Conservation (phyloP, 805 yeast genomes). For the Candida vaughaniae region DNA sequence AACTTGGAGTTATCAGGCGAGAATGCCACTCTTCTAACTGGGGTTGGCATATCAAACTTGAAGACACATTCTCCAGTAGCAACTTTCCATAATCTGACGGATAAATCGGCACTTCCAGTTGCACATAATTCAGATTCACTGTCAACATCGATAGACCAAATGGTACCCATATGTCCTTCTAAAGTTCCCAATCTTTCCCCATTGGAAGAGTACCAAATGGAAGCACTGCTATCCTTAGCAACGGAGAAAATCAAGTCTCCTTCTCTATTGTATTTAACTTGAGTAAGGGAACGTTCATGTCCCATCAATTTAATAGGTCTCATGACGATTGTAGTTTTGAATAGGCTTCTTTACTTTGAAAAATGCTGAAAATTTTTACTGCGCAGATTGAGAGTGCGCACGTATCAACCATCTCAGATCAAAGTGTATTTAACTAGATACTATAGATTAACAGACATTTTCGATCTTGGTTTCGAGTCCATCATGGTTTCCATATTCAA, state of each 20-base stretch:
- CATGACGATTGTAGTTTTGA: no score
- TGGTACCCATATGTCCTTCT: constrained; percentile 82
- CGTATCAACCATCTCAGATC: neutral
- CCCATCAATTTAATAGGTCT: constrained; percentile 72
- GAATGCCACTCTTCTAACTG: constrained; percentile 90
- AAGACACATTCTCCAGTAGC: constrained; percentile 71
- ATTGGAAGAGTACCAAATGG: constrained; percentile 91
- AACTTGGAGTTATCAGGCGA: constrained; percentile 68
- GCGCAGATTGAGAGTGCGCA: neutral
- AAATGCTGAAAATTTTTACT: constrained; percentile 12
- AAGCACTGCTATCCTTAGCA: constrained; percentile 86
- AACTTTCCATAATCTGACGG: constrained; percentile 81
- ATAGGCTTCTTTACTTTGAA: no score
- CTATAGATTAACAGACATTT: constrained; percentile 53
- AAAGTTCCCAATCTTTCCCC: constrained; percentile 97
- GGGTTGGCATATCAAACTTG: constrained; percentile 74
- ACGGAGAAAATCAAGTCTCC: constrained; percentile 93
- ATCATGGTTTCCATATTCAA: constrained; percentile 65
- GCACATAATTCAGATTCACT: constrained; percentile 62
- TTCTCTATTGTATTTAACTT: constrained; percentile 91
- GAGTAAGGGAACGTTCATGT: constrained; percentile 96
- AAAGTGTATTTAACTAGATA: no score
- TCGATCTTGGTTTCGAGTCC: constrained; percentile 52
- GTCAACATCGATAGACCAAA: constrained; percentile 92
- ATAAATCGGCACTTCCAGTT: constrained; percentile 90